A percentile compares a stretch with the other conserved stretches of the same genome.
phyloP scores from a whole-genome alignment of 768 basidiomycete species.

The Tulasnella calospora region DNA sequence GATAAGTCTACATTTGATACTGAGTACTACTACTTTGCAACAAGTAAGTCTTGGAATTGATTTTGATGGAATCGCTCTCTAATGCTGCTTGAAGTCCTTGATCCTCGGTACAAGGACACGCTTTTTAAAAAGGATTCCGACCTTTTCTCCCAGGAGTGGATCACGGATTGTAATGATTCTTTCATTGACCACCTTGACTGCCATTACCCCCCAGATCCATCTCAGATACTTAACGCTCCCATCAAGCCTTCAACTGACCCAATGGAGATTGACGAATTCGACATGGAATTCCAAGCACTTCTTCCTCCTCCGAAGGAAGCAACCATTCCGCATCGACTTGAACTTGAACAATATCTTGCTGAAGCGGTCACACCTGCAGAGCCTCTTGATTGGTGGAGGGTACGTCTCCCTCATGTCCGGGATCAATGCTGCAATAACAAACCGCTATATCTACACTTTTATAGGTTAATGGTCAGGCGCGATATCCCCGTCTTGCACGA shows the following conservation, averaged over 20 bases:
- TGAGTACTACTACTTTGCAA: conserved; percentile 12
- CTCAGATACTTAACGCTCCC: not conserved
- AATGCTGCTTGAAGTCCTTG: not conserved
- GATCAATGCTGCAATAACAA: too few relatives aligned
- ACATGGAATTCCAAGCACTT: not conserved
- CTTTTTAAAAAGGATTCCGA: conserved; percentile 2
- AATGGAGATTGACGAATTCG: not conserved
- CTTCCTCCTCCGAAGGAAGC: too few relatives aligned
- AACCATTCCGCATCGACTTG: too few relatives aligned
- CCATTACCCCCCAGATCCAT: not conserved
- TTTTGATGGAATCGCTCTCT: not conserved
- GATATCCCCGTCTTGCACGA: not conserved
- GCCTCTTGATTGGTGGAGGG: too few relatives aligned
- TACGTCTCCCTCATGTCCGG: too few relatives aligned
- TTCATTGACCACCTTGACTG: not conserved
- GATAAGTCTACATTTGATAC: conserved; percentile 13
- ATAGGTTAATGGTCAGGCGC: not conserved
- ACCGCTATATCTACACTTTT: too few relatives aligned
- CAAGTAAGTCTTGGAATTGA: not conserved
- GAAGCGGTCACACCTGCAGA: too few relatives aligned
- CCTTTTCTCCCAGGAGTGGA: not conserved
- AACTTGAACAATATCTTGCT: too few relatives aligned
- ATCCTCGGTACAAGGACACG: not conserved
- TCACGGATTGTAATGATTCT: not conserved
- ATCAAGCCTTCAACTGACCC: not conserved